Conservation (phyloP, 768 basidiomycete genomes). For the Leccinum truebloodii region DNA sequence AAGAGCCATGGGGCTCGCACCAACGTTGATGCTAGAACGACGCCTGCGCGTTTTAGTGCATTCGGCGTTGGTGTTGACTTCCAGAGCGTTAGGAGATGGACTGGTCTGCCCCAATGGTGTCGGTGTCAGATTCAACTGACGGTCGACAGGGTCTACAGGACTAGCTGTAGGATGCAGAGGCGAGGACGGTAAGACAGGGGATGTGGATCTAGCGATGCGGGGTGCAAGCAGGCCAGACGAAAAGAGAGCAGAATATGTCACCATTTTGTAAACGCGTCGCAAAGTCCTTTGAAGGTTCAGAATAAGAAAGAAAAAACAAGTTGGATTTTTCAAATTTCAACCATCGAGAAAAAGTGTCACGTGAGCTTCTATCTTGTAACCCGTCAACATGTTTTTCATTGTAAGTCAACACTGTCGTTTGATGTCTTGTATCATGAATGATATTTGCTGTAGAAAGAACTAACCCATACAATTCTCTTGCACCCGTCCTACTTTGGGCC, state of each 20-base stretch:
- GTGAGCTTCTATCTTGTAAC: neutral
- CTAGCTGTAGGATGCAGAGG: constrained; percentile 20
- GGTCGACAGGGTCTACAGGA: constrained; percentile 37
- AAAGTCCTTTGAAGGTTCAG: neutral
- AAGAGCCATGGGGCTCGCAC: constrained; percentile 51
- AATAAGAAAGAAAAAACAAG: constrained; percentile 18
- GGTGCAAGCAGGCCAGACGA: constrained; percentile 69
- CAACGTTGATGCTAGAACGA: constrained; percentile 61
- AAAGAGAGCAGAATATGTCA: constrained; percentile 66
- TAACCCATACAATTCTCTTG: constrained; percentile 95
- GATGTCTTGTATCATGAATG: constrained; percentile 6
- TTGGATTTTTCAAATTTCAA: neutral
- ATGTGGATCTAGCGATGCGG: constrained; percentile 28
- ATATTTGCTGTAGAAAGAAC: constrained; percentile 69
- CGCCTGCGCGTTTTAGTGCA: constrained; percentile 56
- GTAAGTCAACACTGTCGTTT: constrained; percentile 40
- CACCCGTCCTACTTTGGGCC: constrained; percentile 99
- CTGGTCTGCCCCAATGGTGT: constrained; percentile 30
- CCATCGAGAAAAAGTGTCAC: neutral
- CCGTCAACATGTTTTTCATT: constrained; percentile 64
- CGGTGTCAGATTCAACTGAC: constrained; percentile 38
- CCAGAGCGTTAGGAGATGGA: constrained; percentile 27
- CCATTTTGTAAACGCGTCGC: constrained; percentile 29
- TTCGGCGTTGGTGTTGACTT: constrained; percentile 21
- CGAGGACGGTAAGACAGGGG: constrained; percentile 29